phyloP scores from a whole-genome alignment of 1,139 yeast genomes.

The Scheffersomyces illinoinensis region DNA sequence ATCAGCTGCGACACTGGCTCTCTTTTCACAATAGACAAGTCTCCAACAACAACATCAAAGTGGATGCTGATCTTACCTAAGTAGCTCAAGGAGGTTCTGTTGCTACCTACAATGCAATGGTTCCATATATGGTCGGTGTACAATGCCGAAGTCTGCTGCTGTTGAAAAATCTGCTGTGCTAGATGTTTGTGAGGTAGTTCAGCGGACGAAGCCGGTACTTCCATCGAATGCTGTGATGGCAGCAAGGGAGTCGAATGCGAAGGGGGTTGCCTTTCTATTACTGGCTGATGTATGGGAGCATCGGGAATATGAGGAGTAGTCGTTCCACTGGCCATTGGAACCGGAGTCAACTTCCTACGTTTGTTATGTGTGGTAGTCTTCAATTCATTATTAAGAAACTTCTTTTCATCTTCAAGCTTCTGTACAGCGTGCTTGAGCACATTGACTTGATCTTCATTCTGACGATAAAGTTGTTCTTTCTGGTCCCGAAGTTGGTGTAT shows the following conservation, averaged over 20 bases:
- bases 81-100: constrained; percentile 48
- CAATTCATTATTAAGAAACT: constrained; percentile 54
- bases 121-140: constrained; percentile 40
- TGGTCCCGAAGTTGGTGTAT: constrained; percentile 40
- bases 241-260: neutral
- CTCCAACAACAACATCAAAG: constrained; percentile 27
- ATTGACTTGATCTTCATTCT: constrained; percentile 42
- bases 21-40: constrained; percentile 28
- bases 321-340: neutral
- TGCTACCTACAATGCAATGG: constrained; percentile 50
- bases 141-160: constrained; percentile 35
- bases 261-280: constrained; percentile 6
- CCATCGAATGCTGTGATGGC: neutral
- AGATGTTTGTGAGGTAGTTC: constrained; percentile 5
- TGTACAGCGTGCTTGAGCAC: constrained; percentile 48
- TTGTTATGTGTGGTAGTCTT: constrained; percentile 20
- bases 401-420: constrained; percentile 68
- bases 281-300: constrained; percentile 3
- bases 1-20: constrained; percentile 35
- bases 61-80: constrained; percentile 49
- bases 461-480: constrained; percentile 27
- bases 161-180: constrained; percentile 20
- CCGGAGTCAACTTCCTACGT: constrained; percentile 6
- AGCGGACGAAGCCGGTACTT: neutral
- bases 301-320: neutral